Conservation (phyloP, 192 early-diverging fungal genomes). For the Coemansia sp. region DNA sequence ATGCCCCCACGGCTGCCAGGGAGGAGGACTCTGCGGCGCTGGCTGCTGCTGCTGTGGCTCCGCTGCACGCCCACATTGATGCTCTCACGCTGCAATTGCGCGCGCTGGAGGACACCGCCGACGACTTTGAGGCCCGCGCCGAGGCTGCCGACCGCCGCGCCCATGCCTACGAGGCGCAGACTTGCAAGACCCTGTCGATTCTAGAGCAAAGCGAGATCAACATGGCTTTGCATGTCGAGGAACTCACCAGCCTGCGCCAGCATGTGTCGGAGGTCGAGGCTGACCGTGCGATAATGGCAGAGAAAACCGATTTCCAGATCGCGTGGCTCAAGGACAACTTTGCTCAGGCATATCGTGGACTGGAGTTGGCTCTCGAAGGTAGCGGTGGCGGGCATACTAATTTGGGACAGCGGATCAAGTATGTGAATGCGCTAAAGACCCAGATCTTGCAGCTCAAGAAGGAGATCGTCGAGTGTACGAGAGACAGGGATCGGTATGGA, state of each 20-base stretch:
- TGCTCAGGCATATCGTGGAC: slow-evolving; percentile 41
- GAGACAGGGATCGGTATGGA: slow-evolving; percentile 37
- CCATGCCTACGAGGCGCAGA: slow-evolving; percentile 15
- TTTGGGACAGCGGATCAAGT: slow-evolving; percentile 49
- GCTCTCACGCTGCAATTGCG: slow-evolving; percentile 24
- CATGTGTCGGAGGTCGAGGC: slow-evolving; percentile 42
- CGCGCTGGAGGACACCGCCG: slow-evolving; percentile 15
- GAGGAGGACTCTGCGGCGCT: slow-evolving; percentile 18
- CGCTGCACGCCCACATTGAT: slow-evolving; percentile 25
- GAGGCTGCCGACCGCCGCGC: slow-evolving; percentile 1
- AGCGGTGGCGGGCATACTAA: slow-evolving; percentile 42
- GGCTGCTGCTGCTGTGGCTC: slow-evolving; percentile 7
- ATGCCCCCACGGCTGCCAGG: neutral
- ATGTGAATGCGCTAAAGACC: slow-evolving; percentile 46
- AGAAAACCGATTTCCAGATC: slow-evolving; percentile 54
- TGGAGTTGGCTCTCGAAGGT: slow-evolving; percentile 34
- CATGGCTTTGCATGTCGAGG: slow-evolving; percentile 36
- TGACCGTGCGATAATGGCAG: slow-evolving; percentile 48
- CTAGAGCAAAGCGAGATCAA: slow-evolving; percentile 46
- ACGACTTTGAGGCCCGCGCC: slow-evolving; percentile 23
- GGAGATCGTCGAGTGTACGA: slow-evolving; percentile 38
- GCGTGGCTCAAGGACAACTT: slow-evolving; percentile 55
- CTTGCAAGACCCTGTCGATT: neutral
- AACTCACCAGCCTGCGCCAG: slow-evolving; percentile 31
- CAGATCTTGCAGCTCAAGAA: slow-evolving; percentile 48